phyloP scores from a whole-genome alignment of 805 yeast genomes.

The Candida golubevii region DNA sequence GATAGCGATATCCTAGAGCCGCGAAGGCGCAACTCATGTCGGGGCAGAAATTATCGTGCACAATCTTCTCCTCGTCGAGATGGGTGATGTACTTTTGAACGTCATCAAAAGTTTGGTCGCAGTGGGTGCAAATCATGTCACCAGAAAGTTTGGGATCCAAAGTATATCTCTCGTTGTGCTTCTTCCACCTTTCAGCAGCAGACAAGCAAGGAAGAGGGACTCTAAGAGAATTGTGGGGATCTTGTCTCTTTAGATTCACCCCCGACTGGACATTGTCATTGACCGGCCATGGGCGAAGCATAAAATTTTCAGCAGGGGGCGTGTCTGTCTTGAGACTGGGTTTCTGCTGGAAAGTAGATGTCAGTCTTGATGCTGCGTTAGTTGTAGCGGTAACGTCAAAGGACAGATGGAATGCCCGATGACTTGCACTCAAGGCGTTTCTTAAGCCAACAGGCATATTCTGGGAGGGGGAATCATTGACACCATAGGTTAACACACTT shows the following conservation, averaged over 20 bases:
- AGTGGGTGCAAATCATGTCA: conserved; percentile 12
- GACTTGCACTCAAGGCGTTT: conserved; percentile 6
- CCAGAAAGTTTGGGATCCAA: conserved; percentile 4
- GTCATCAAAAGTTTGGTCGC: conserved; percentile 8
- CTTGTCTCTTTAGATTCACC: not conserved
- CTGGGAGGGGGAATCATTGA: not conserved
- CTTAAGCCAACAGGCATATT: conserved; percentile 7
- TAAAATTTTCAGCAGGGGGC: conserved; percentile 5
- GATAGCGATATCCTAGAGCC: conserved; percentile 12
- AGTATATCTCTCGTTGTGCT: conserved; percentile 2
- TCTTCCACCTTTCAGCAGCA: conserved; percentile 9
- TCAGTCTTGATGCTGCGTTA: not conserved
- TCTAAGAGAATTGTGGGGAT: not conserved
- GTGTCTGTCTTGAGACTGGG: not conserved
- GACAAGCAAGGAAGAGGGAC: conserved; percentile 6
- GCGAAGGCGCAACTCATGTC: conserved; percentile 13
- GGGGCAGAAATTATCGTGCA: conserved; percentile 16
- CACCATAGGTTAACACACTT: not conserved
- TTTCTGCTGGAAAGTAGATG: not conserved
- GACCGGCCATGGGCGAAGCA: conserved; percentile 10
- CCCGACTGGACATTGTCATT: not conserved
- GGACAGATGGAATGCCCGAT: conserved; percentile 1
- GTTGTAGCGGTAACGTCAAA: not conserved
- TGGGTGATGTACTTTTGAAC: conserved; percentile 10
- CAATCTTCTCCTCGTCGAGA: conserved; percentile 10